A percentile compares a stretch with the other conserved stretches of the same genome.
Evolutionary conservation across 2,329 filamentous ascomycete genomes (phyloP).

Genomic region (Penicillium sp.): DNA sequence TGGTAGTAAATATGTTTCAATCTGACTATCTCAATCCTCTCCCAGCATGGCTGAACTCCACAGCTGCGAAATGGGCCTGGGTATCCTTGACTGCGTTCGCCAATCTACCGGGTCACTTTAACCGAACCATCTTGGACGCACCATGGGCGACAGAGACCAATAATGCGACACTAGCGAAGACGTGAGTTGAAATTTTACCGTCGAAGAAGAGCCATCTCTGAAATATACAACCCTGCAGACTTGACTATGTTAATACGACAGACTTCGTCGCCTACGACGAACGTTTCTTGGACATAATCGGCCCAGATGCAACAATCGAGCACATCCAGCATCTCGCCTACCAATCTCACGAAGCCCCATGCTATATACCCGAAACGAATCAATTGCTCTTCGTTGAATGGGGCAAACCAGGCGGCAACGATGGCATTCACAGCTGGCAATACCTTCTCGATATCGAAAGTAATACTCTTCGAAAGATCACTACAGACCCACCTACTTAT

Average conservation of each 20-base stretch:
- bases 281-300: conserved; percentile 15
- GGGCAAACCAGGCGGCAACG: conserved; percentile 14
- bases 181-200: background rate
- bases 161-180: background rate
- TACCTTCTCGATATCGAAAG: conserved; percentile 14
- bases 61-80: conserved; percentile 13
- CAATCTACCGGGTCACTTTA: conserved; percentile 11
- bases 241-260: conserved; percentile 9
- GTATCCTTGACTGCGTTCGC: conserved; percentile 12
- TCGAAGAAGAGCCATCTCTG: too few species aligned
- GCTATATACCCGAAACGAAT: conserved; percentile 12
- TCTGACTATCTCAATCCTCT: conserved; percentile 8
- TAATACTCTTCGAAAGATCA: conserved; percentile 9
- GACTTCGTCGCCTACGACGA: conserved; percentile 18
- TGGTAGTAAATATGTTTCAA: background rate
- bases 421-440: conserved; percentile 15
- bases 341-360: conserved; percentile 13
- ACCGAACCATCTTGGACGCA: conserved; percentile 10
- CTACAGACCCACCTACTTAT: conserved; percentile 9
- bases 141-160: conserved; percentile 12
- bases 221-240: background rate
- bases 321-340: conserved; percentile 14
- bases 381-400: conserved; percentile 21
- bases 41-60: conserved; percentile 5
- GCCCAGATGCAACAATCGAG: conserved; percentile 11